These are phyloP conservation scores for Trypanosoma cruzi DNA, from an alignment of 208 protist species.

Conservation along the genomic window DNA sequence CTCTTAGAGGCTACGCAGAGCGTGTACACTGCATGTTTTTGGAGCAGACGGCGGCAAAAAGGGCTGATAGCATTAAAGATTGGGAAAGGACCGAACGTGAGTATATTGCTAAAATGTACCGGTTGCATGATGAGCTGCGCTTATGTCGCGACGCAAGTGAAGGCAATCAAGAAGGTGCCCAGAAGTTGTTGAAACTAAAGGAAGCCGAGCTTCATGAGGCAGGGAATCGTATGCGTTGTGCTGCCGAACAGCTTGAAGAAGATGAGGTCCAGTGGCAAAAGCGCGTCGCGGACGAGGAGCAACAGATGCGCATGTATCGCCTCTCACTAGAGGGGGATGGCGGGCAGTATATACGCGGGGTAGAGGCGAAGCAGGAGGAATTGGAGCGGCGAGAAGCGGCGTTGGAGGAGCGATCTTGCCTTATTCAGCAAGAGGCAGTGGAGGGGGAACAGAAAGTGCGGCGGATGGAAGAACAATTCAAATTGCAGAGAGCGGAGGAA, in stretches of 20 bases:
- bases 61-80: conserved; percentile 32
- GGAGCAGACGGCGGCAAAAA: conserved; percentile 34
- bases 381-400: conserved; percentile 48
- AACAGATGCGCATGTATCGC: conserved; percentile 53
- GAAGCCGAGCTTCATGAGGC: conserved; percentile 25
- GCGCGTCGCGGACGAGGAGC: conserved; percentile 46
- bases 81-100: conserved; percentile 47
- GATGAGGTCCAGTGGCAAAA: conserved; percentile 6
- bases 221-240: conserved; percentile 13
- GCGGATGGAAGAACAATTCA: conserved; percentile 44
- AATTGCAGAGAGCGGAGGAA: conserved; percentile 30
- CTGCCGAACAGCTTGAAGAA: conserved; percentile 2
- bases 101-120: conserved; percentile 21
- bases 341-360: conserved; percentile 40
- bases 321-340: conserved; percentile 58
- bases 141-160: conserved; percentile 10
- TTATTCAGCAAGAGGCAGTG: conserved; percentile 42
- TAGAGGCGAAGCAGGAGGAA: conserved; percentile 45
- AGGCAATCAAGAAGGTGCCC: conserved; percentile 25
- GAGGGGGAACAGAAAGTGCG: conserved; percentile 44
- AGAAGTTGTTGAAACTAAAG: conserved; percentile 25
- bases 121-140: conserved; percentile 28
- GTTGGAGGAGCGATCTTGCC: conserved; percentile 44
- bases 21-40: conserved; percentile 35
- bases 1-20: conserved; percentile 22